phyloP scores from a whole-genome alignment of 2,329 filamentous ascomycete genomes.

The Mariannaea sp. region DNA sequence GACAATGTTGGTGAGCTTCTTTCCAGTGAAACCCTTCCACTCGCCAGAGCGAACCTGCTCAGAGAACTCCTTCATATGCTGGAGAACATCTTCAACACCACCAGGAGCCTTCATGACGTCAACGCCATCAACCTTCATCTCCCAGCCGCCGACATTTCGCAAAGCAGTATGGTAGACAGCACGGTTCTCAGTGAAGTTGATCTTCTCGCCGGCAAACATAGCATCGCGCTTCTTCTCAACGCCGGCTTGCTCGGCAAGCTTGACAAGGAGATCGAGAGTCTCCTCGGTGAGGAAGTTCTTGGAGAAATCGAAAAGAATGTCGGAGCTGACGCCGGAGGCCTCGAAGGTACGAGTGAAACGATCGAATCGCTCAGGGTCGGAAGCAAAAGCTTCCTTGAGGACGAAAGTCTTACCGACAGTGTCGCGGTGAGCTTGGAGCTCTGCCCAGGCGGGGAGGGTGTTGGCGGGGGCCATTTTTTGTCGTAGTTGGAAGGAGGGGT shows the following conservation, averaged over 20 bases:
- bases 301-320: conserved; percentile 97
- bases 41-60: conserved; percentile 91
- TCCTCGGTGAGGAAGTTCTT: conserved; percentile 98
- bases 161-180: conserved; percentile 96
- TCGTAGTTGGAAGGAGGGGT: conserved; percentile 2
- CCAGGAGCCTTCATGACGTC: conserved; percentile 90
- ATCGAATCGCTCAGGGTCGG: conserved; percentile 84
- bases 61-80: conserved; percentile 98
- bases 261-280: conserved; percentile 82
- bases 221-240: conserved; percentile 93
- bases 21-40: conserved; percentile 97
- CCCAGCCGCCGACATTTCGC: conserved; percentile 84
- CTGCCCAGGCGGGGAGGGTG: conserved; percentile 83
- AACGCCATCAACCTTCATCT: conserved; percentile 82
- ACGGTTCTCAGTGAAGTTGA: conserved; percentile 98
- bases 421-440: conserved; percentile 89
- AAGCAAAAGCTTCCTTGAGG: conserved; percentile 89
- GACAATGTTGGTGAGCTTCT: conserved; percentile 95
- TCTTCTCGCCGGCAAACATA: conserved; percentile 97
- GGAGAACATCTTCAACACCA: conserved; percentile 85
- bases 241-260: conserved; percentile 89
- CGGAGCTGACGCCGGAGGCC: conserved; percentile 79
- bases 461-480: conserved; percentile 76
- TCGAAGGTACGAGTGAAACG: conserved; percentile 88
- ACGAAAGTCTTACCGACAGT: conserved; percentile 86